These are phyloP conservation scores for Selaginella moellendorffii DNA, from an alignment of 75 land plant species.

Conservation along the genomic window DNA sequence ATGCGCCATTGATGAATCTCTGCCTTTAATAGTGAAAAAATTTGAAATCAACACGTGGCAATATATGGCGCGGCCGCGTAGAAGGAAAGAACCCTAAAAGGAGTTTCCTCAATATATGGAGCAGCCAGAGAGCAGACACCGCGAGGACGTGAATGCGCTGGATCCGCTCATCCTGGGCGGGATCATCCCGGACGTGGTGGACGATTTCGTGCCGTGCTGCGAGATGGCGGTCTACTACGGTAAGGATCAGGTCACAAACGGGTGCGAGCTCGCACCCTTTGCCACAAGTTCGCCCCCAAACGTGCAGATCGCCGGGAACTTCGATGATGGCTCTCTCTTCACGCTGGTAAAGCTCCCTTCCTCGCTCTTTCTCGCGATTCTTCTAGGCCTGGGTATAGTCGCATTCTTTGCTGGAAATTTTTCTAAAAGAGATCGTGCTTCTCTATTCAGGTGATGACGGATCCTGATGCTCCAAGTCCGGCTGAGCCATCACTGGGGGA, in stretches of 20 bases:
- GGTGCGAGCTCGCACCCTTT: neutral
- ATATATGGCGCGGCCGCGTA: no score
- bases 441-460: slow-evolving; percentile 3
- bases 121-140: neutral
- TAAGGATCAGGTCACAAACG: neutral
- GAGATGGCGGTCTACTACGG: slow-evolving; percentile 5
- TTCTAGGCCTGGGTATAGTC: no score
- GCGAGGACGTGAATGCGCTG: neutral
- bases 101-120: no score
- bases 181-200: neutral
- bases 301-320: slow-evolving; percentile 5
- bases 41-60: no score
- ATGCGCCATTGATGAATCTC: no score
- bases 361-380: no score
- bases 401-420: no score
- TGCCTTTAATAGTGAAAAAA: no score
- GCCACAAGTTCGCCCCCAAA: neutral
- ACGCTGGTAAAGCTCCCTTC: slow-evolving; percentile 8
- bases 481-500: neutral
- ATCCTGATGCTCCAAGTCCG: slow-evolving; percentile 8
- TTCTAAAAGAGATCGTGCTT: no score
- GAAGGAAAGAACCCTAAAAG: no score
- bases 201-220: neutral
- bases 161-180: neutral
- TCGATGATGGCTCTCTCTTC: neutral